Evolutionary conservation across 768 basidiomycete species (phyloP), one percentile per base, ranked within the genome.

Genomic region (Suillus subaureus): DNA sequence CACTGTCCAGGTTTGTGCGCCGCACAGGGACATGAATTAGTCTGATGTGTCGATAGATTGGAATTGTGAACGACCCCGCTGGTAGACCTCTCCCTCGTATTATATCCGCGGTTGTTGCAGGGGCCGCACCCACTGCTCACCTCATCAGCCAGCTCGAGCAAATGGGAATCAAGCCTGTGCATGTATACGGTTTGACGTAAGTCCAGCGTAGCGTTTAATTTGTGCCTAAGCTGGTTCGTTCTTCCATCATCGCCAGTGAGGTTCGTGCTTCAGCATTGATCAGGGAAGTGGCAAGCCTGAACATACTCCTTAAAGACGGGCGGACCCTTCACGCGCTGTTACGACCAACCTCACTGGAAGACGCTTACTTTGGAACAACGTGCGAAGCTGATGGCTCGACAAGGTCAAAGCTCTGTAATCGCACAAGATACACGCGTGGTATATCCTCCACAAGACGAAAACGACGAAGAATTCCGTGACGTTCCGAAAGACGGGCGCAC

Each of bases 61-160:
- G 91, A 23, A 87, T 96, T 52, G 79, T 90, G 43, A 93, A 90
- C 65, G 84, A 92, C 69, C 81, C 88, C 4, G 79, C 82, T 31
- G 93, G 89, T 9, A 78, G 75, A 68, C 80, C 79, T 52, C 81
- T 87, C 5, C 76, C 79, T 0, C 83, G 80, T 18, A 72, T 78
- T 5, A 82, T 94, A 39, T 83, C 79, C 8, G 88, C 93, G 3
- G 85, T 91, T 58, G 82, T 95, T 42, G 88, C 89, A 35, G 93
- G 94, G 21, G 89, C 94, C 16, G 95, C 94, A 23, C 94, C 94
- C 3, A 96, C 94, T 11, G 88, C 95, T 33, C 89, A 90, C 70
- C 79, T 94, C 31, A 91, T 96, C 64, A 83, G 84, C 8, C 85
- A 88, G 64, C 80, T 96, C 1, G 93, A 96, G 75, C 85, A 85